A percentile compares a stretch with the other conserved stretches of the same genome.
These are phyloP conservation scores for Diutina neorugosa DNA, from an alignment of 1,139 yeast genomes.

Conservation along the genomic window DNA sequence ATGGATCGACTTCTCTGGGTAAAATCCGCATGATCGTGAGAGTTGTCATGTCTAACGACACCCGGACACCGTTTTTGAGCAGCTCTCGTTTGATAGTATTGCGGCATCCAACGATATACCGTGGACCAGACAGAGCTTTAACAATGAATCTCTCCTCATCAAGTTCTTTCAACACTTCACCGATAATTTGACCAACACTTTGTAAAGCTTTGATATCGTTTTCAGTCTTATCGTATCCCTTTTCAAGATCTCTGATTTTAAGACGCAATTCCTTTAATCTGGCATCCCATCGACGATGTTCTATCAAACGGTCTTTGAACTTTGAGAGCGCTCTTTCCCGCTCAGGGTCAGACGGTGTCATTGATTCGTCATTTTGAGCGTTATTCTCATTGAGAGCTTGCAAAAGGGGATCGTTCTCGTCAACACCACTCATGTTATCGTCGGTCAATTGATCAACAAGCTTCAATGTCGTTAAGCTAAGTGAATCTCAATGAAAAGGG, in stretches of 20 bases:
- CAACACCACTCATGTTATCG: slow-evolving; percentile 7
- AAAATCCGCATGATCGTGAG: slow-evolving; percentile 93
- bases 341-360: slow-evolving; percentile 48
- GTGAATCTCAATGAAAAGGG: neutral
- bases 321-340: slow-evolving; percentile 69
- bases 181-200: slow-evolving; percentile 94
- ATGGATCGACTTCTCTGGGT: slow-evolving; percentile 97
- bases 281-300: slow-evolving; percentile 93
- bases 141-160: slow-evolving; percentile 94
- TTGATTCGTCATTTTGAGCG: slow-evolving; percentile 7
- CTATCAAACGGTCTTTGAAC: slow-evolving; percentile 77
- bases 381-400: slow-evolving; percentile 35
- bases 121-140: slow-evolving; percentile 94
- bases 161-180: slow-evolving; percentile 91
- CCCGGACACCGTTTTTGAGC: slow-evolving; percentile 89
- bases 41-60: slow-evolving; percentile 95
- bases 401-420: slow-evolving; percentile 62
- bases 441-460: neutral
- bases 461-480: neutral
- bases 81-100: slow-evolving; percentile 78
- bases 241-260: slow-evolving; percentile 74
- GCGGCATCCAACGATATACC: slow-evolving; percentile 96
- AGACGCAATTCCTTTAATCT: slow-evolving; percentile 76
- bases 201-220: slow-evolving; percentile 95
- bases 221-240: slow-evolving; percentile 84